These are phyloP conservation scores for Aureobasidium mangrovei DNA, from an alignment of 2,329 filamentous ascomycete genomes.

Conservation along the genomic window DNA sequence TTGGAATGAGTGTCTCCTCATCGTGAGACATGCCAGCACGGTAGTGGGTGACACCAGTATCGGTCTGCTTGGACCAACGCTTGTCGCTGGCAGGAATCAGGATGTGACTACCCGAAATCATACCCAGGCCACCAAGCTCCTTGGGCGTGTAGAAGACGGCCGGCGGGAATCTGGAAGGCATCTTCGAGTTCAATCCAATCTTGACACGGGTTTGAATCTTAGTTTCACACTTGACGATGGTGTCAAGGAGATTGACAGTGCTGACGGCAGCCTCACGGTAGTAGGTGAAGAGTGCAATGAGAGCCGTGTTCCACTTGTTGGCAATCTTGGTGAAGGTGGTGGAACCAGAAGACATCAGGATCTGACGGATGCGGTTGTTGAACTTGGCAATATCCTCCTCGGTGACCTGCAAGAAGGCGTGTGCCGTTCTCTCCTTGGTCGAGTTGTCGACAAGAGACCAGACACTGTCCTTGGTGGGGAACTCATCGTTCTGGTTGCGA, in stretches of 20 bases:
- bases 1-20: slow-evolving; percentile 93
- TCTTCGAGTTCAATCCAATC: slow-evolving; percentile 93
- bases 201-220: slow-evolving; percentile 99
- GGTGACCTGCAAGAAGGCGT: slow-evolving; percentile 94
- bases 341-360: slow-evolving; percentile 98
- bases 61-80: slow-evolving; percentile 96
- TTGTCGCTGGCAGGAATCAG: slow-evolving; percentile 96
- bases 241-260: slow-evolving; percentile 86
- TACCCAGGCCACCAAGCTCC: slow-evolving; percentile 90
- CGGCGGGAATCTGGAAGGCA: slow-evolving; percentile 96
- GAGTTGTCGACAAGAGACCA: slow-evolving; percentile 97
- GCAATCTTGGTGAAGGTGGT: slow-evolving; percentile 99
- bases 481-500: slow-evolving; percentile 91
- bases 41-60: slow-evolving; percentile 94
- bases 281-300: slow-evolving; percentile 97
- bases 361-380: slow-evolving; percentile 97
- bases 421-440: slow-evolving; percentile 91
- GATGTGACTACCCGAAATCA: slow-evolving; percentile 98
- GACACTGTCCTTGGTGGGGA: slow-evolving; percentile 93
- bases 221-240: slow-evolving; percentile 98
- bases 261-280: slow-evolving; percentile 96
- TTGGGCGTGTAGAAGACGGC: slow-evolving; percentile 99
- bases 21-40: slow-evolving; percentile 96
- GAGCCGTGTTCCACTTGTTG: slow-evolving; percentile 98
- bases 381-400: slow-evolving; percentile 98